Base-by-base conservation (phyloP, 129 eudicot species). In the Solidago caesia region DNA sequence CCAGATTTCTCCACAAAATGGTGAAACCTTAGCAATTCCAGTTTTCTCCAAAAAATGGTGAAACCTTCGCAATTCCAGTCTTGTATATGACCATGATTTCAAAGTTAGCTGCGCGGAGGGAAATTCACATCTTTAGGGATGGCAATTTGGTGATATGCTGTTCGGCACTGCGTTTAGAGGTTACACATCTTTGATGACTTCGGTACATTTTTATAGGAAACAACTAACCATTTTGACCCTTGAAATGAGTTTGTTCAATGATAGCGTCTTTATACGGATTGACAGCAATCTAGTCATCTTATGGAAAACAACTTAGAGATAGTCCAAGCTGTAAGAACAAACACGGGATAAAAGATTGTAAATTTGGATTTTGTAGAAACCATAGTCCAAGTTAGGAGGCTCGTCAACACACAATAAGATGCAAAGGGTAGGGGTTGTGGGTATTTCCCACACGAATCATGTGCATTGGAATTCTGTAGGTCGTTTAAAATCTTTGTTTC, bases 1-100 rank as follows among this genome's bases (percentile, higher is more conserved):
- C 96, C 11, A 85, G 85, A 74, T 64, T 82, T 64, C 81, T 89
- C 39, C 90, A 87, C 74, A 77, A 83, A 60, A 55, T 75, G 80
- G 82, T 27, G 64, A 80, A 63, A 84, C 13, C 43, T 52, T 45
- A 75, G 69, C 16, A 71, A 44, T 11, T 26, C 96, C 11, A 85
- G 85, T 71, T 64, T 82, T 64, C 81, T 89, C 39, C 90, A 87
- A 72, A 77, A 83, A 60, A 55, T 75, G 80, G 82, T 27, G 64
- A 80, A 63, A 84, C 13, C 43, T 52, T 45, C 71, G 69, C 16
- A 71, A 44, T 11, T 26, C 42, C 25, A 12, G 8, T 51, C 10
- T 73, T 61, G 13, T 52, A 11, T 21, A 21, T 21, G 13, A 11
- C 13, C 58, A 48, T 67, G 16, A 57, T 52, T 56, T 6, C 71